These are phyloP conservation scores for Fusarium chlamydosporum DNA, from an alignment of 2,329 filamentous ascomycete species.

Conservation along the genomic window DNA sequence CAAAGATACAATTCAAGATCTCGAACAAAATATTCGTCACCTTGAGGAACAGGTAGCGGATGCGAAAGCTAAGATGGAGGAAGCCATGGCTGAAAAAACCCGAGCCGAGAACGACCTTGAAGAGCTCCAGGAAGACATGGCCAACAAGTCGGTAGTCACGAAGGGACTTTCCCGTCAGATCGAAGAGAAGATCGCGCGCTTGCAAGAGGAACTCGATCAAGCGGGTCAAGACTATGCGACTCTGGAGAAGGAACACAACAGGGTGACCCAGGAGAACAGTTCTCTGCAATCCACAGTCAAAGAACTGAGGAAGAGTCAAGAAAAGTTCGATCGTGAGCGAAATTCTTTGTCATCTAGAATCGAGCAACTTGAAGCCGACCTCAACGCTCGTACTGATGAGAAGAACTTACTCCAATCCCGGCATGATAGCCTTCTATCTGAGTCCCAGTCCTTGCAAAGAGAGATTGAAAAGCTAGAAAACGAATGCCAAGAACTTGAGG, in stretches of 20 bases:
- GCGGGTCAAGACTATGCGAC: slow-evolving; percentile 63
- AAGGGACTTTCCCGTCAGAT: slow-evolving; percentile 82
- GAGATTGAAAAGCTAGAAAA: slow-evolving; percentile 69
- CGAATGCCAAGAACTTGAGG: slow-evolving; percentile 63
- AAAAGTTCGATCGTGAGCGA: slow-evolving; percentile 50
- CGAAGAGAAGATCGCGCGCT: slow-evolving; percentile 75
- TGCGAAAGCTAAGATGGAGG: slow-evolving; percentile 67
- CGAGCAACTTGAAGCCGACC: slow-evolving; percentile 70
- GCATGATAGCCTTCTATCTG: slow-evolving; percentile 75
- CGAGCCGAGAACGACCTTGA: slow-evolving; percentile 72
- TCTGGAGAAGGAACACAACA: slow-evolving; percentile 66
- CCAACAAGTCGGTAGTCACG: slow-evolving; percentile 82
- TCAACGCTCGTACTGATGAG: slow-evolving; percentile 72
- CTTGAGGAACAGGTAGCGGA: slow-evolving; percentile 69
- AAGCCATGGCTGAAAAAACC: slow-evolving; percentile 68
- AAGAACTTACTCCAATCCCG: slow-evolving; percentile 78
- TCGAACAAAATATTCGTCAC: slow-evolving; percentile 68
- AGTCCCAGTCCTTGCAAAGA: slow-evolving; percentile 76
- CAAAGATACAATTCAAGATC: slow-evolving; percentile 70
- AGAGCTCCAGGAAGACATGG: slow-evolving; percentile 81
- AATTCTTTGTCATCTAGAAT: slow-evolving; percentile 64
- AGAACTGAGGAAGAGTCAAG: slow-evolving; percentile 55
- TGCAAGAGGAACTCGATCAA: slow-evolving; percentile 76
- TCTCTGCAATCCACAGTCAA: slow-evolving; percentile 62
- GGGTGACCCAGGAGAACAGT: slow-evolving; percentile 63